phyloP scores from a whole-genome alignment of 1,284 basidiomycete species.

The Serendipita sp. region DNA sequence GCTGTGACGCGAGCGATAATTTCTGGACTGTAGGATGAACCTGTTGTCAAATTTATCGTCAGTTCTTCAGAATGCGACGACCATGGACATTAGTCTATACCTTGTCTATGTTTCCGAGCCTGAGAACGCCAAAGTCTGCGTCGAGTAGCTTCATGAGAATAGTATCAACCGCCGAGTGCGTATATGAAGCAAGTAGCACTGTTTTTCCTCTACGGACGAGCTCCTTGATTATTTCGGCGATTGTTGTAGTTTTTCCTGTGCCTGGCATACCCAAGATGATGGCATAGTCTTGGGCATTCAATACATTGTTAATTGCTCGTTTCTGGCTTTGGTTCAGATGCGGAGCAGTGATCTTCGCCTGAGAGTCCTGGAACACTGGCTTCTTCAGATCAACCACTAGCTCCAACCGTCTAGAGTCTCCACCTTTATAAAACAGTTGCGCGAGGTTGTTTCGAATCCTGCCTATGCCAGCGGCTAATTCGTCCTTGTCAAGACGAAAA shows the following conservation, averaged over 20 bases:
- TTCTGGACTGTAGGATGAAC: slow-evolving; percentile 65
- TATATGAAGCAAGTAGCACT: slow-evolving; percentile 83
- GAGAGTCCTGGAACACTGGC: slow-evolving; percentile 44
- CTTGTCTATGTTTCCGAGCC: slow-evolving; percentile 86
- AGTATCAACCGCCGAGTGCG: slow-evolving; percentile 95
- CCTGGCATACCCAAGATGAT: slow-evolving; percentile 95
- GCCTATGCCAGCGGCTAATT: slow-evolving; percentile 74
- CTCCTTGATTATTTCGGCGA: slow-evolving; percentile 73
- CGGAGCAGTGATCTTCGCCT: not conserved
- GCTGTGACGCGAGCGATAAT: slow-evolving; percentile 49
- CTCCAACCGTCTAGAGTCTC: slow-evolving; percentile 45
- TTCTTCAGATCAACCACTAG: slow-evolving; percentile 69
- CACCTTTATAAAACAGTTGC: slow-evolving; percentile 71
- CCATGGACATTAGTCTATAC: slow-evolving; percentile 25
- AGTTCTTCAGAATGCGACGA: too few relatives aligned
- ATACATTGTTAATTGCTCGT: slow-evolving; percentile 56
- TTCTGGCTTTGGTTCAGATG: slow-evolving; percentile 65
- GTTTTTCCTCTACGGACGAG: slow-evolving; percentile 73
- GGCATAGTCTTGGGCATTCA: slow-evolving; percentile 79
- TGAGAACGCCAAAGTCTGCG: slow-evolving; percentile 57
- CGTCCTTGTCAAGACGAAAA: slow-evolving; percentile 91
- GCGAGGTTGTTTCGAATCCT: slow-evolving; percentile 84
- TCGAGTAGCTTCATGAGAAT: slow-evolving; percentile 72
- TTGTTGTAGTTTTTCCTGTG: slow-evolving; percentile 93
- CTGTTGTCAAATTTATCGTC: slow-evolving; percentile 24